Conservation (phyloP, 2,329 filamentous ascomycete genomes). For the Gliomastix tumulicola region DNA sequence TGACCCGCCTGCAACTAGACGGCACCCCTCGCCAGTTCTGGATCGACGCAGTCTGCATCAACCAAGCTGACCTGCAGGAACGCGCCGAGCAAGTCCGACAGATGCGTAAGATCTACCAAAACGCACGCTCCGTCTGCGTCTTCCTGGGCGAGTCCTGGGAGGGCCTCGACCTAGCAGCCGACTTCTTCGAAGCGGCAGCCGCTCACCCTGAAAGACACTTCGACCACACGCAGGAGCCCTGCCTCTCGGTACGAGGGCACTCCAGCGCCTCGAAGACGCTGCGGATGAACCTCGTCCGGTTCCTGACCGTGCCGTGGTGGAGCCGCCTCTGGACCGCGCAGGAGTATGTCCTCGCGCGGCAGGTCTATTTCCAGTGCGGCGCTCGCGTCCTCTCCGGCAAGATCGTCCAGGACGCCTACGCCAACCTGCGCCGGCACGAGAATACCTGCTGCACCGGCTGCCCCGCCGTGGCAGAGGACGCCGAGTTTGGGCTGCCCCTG, state of each 20-base stretch:
- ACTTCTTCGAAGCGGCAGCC: not conserved
- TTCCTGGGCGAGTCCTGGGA: not conserved
- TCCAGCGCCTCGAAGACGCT: not conserved
- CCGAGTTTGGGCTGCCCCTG: no score
- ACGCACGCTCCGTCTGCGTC: not conserved
- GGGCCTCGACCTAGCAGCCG: not conserved
- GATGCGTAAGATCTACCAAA: conserved; percentile 1
- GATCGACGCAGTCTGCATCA: conserved; percentile 3
- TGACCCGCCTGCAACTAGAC: not conserved
- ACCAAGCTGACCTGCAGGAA: conserved; percentile 3
- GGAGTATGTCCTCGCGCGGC: not conserved
- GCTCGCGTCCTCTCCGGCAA: not conserved
- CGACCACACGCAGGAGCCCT: not conserved
- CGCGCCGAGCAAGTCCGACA: not conserved
- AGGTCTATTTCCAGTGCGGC: not conserved
- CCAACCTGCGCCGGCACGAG: not conserved
- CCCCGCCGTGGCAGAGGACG: no score
- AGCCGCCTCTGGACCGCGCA: not conserved
- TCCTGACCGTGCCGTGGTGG: not conserved
- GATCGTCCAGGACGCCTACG: not conserved
- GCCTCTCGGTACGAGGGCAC: not conserved
- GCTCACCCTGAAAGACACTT: not conserved
- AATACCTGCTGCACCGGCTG: not conserved
- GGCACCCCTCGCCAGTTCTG: not conserved
- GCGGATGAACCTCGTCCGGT: not conserved